Percentiles rank a stretch among this genome's conserved stretches.
Conservation (phyloP, 1,284 basidiomycete genomes). For the Phellinidium pouzarii region DNA sequence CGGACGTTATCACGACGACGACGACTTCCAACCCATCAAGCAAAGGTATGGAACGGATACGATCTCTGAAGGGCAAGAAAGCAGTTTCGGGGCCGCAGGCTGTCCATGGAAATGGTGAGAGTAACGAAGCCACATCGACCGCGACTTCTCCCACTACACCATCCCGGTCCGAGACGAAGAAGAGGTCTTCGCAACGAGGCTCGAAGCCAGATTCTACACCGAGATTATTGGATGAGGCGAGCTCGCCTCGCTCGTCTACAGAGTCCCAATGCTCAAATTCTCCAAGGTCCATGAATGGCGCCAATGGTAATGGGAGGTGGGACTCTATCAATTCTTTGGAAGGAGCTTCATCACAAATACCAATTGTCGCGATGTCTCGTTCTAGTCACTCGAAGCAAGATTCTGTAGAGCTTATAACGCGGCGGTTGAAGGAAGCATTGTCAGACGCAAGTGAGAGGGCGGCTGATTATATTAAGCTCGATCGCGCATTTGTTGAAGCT, state of each 20-base stretch:
- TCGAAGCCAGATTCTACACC: not conserved
- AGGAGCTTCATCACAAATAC: not conserved
- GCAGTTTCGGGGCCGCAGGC: constrained; percentile 1
- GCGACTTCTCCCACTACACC: constrained; percentile 9
- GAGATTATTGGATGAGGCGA: constrained; percentile 6
- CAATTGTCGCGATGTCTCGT: not conserved
- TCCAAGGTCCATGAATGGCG: constrained; percentile 5
- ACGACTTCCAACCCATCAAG: constrained; percentile 4
- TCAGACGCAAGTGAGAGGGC: constrained; percentile 58
- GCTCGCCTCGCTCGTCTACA: constrained; percentile 11
- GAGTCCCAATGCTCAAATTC: constrained; percentile 10
- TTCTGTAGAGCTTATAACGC: constrained; percentile 39
- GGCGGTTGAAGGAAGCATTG: constrained; percentile 55
- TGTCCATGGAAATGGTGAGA: not conserved
- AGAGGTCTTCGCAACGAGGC: not conserved
- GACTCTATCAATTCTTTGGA: not conserved
- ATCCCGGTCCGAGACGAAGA: not conserved
- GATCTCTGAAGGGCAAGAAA: constrained; percentile 4
- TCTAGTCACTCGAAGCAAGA: constrained; percentile 28
- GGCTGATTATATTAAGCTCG: constrained; percentile 63
- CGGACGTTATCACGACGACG: constrained; percentile 22
- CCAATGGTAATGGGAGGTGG: not conserved
- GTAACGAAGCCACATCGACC: not conserved
- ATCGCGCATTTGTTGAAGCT: constrained; percentile 67
- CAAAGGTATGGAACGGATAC: not conserved